Conservation (phyloP, 257 asterid species). For the Thymus quinquecostatus region DNA sequence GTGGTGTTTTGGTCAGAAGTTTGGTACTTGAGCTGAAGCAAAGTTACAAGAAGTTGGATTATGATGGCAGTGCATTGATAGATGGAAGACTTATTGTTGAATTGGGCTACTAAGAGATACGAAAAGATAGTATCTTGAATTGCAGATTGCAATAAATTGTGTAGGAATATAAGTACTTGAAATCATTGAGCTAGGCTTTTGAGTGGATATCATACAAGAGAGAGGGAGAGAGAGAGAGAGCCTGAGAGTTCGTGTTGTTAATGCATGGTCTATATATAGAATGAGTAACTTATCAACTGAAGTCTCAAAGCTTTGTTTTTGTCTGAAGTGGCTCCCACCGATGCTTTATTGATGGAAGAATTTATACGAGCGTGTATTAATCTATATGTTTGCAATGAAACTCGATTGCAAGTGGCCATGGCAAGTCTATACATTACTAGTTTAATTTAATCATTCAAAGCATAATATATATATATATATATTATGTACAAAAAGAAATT, state of each 20-base stretch:
- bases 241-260: not conserved
- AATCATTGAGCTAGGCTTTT: not conserved
- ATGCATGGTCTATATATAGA: not conserved
- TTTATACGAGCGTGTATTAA: too few relatives aligned
- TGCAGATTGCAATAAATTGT: not conserved
- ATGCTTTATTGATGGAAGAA: too few relatives aligned
- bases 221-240: not conserved
- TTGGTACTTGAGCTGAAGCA: constrained; percentile 6
- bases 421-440: too few relatives aligned
- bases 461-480: too few relatives aligned
- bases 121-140: not conserved
- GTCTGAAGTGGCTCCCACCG: too few relatives aligned
- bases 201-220: not conserved
- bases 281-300: too few relatives aligned
- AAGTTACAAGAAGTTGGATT: not conserved
- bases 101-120: not conserved
- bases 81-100: not conserved
- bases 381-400: too few relatives aligned
- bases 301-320: too few relatives aligned
- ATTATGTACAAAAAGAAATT: too few relatives aligned
- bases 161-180: not conserved
- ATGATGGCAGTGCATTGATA: not conserved
- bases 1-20: not conserved
- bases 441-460: too few relatives aligned
- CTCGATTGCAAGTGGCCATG: too few relatives aligned